Evolutionary conservation across 352 stramenopile genomes (phyloP).

Genomic region (Phytophthora multivora): DNA sequence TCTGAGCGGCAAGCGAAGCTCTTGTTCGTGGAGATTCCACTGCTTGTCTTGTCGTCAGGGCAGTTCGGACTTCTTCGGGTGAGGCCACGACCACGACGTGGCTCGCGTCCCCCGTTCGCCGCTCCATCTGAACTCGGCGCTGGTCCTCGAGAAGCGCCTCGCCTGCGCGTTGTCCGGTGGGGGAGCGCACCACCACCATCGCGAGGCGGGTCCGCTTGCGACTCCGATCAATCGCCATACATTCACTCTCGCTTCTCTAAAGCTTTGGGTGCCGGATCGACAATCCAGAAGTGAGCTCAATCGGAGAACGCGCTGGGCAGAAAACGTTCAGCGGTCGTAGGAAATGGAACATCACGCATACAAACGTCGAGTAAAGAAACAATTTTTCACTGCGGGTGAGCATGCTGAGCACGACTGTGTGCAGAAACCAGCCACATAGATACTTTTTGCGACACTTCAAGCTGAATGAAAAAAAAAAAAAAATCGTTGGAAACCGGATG

Average conservation of each 20-base stretch:
- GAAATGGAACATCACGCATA: neutral
- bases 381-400: slow-evolving; percentile 13
- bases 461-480: no score
- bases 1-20: slow-evolving; percentile 5
- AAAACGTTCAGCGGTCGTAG: neutral
- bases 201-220: slow-evolving; percentile 15
- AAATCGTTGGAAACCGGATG: no score
- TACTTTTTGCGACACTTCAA: no score
- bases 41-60: neutral
- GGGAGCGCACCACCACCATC: slow-evolving; percentile 25
- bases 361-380: slow-evolving; percentile 3
- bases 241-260: neutral
- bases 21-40: neutral
- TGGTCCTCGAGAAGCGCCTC: slow-evolving; percentile 8
- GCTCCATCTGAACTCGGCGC: slow-evolving; percentile 25
- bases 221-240: slow-evolving; percentile 19
- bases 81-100: slow-evolving; percentile 31
- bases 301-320: no score
- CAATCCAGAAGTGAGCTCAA: slow-evolving; percentile 16
- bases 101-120: slow-evolving; percentile 1
- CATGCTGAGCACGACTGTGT: neutral
- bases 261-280: slow-evolving; percentile 4
- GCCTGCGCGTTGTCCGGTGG: neutral
- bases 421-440: no score
- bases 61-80: slow-evolving; percentile 18